Percentiles rank a stretch among this genome's conserved stretches.
These are phyloP conservation scores for Aspergillus alliaceus DNA, from an alignment of 2,329 filamentous ascomycete genomes.

Conservation along the genomic window DNA sequence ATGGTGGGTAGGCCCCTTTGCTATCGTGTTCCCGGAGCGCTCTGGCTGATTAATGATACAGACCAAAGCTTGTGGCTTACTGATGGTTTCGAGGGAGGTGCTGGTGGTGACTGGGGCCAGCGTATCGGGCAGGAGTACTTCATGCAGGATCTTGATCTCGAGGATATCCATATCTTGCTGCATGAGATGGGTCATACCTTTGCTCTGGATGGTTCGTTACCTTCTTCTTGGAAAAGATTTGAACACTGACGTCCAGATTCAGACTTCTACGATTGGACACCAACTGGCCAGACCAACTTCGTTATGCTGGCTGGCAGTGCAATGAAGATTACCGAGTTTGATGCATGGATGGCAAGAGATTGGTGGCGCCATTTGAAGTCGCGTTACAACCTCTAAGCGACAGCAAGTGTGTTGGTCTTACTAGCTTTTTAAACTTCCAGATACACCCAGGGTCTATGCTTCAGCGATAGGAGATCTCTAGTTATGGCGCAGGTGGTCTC, in stretches of 20 bases:
- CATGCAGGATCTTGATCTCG: slow-evolving; percentile 8
- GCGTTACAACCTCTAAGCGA: slow-evolving; percentile 11
- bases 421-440: too few relatives aligned
- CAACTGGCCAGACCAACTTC: slow-evolving; percentile 12
- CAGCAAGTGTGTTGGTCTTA: too few relatives aligned
- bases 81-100: slow-evolving; percentile 15
- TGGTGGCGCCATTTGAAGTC: slow-evolving; percentile 18
- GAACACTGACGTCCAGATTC: too few relatives aligned
- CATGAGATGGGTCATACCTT: slow-evolving; percentile 19
- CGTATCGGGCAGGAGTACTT: slow-evolving; percentile 16
- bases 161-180: slow-evolving; percentile 16
- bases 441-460: too few relatives aligned
- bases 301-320: slow-evolving; percentile 18
- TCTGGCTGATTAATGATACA: background rate
- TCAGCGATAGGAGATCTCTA: too few relatives aligned
- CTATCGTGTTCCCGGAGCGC: fast-evolving
- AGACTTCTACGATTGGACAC: slow-evolving; percentile 21
- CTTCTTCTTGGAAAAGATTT: too few relatives aligned
- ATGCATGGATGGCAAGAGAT: slow-evolving; percentile 17
- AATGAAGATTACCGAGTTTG: slow-evolving; percentile 16
- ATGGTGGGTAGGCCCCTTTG: background rate
- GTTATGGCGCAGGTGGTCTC: too few relatives aligned
- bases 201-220: slow-evolving; percentile 12
- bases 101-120: slow-evolving; percentile 19
- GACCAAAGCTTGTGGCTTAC: slow-evolving; percentile 20